Percentiles rank a stretch among this genome's conserved stretches.
Conservation (phyloP, 306 rosid genomes). For the Oxytropis ochrocephala region DNA sequence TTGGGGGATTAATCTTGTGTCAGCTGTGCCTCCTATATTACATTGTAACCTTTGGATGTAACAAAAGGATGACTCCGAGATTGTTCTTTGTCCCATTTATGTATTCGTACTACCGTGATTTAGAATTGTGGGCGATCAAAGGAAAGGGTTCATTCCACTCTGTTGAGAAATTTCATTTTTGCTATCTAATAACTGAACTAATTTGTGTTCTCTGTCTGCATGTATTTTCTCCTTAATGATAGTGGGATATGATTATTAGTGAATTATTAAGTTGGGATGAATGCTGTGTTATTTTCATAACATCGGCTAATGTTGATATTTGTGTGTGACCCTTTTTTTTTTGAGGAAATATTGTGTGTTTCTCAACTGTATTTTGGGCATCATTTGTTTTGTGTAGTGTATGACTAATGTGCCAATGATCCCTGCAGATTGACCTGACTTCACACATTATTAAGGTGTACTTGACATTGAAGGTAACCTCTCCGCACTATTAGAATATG, state of each 20-base stretch:
- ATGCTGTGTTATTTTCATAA: too few species aligned
- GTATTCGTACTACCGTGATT: background rate
- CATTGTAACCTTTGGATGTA: too few species aligned
- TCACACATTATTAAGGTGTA: constrained; percentile 81
- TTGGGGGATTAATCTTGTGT: background rate
- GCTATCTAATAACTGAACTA: background rate
- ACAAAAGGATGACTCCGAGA: background rate
- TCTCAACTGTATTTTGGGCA: background rate
- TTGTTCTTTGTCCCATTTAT: background rate
- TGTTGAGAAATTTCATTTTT: background rate
- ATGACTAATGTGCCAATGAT: constrained; percentile 23
- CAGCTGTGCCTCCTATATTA: background rate
- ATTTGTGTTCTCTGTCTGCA: background rate
- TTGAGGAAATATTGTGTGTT: background rate
- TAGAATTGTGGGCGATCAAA: background rate
- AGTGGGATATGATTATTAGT: too few species aligned
- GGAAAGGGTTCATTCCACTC: background rate
- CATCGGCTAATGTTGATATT: background rate
- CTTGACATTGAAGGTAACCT: constrained; percentile 77
- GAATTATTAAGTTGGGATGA: too few species aligned
- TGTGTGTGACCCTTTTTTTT: background rate
- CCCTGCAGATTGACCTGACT: constrained; percentile 79
- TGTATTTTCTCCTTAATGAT: too few species aligned
- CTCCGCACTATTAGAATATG: background rate
- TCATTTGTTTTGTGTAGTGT: background rate